These are phyloP conservation scores for Carex scoparia DNA, from an alignment of 176 grass and related monocot genomes.

Conservation along the genomic window DNA sequence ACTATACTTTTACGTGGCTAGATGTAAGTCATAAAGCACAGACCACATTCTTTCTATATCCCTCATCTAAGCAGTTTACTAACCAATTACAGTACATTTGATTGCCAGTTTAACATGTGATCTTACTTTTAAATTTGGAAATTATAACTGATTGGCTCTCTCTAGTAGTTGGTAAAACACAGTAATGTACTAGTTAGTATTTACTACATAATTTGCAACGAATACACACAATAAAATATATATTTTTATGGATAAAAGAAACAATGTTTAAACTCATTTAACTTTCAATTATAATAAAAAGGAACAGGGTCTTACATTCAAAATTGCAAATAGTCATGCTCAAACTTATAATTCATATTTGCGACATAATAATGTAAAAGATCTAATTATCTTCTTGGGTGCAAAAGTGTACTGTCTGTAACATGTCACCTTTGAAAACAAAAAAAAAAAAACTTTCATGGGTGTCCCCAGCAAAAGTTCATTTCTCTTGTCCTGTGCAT, in stretches of 20 bases:
- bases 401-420: not conserved
- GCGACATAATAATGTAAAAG: not conserved
- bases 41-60: not conserved
- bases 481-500: not conserved
- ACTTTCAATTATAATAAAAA: no score
- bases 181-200: not conserved
- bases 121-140: not conserved
- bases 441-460: not conserved
- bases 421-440: not conserved
- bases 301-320: not conserved
- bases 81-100: not conserved
- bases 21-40: not conserved
- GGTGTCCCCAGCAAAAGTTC: not conserved
- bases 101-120: not conserved
- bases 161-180: not conserved
- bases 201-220: not conserved
- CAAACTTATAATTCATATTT: not conserved
- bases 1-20: not conserved
- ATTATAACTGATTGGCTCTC: no score
- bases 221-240: not conserved
- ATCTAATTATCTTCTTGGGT: not conserved
- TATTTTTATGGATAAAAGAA: not conserved
- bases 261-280: no score
- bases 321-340: not conserved
- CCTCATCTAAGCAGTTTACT: not conserved